Evolutionary conservation across 2,329 filamentous ascomycete species (phyloP).

Genomic region (Pseudocercospora cruenta): DNA sequence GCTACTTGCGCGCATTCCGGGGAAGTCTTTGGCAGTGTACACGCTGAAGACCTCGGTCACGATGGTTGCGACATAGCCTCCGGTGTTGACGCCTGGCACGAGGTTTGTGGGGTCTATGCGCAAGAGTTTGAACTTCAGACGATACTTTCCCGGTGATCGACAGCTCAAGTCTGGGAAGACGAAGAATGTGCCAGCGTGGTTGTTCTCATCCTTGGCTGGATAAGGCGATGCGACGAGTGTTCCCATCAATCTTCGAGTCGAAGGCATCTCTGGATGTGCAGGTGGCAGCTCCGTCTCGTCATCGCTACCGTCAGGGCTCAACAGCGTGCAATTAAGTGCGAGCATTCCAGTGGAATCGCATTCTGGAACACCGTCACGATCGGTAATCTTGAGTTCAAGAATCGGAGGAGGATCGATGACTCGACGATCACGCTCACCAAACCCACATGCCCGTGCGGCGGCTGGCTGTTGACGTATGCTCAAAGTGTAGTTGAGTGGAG

Average conservation of each 20-base stretch:
- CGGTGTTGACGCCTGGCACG: slow-evolving; percentile 53
- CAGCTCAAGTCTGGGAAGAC: slow-evolving; percentile 83
- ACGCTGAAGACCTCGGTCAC: slow-evolving; percentile 76
- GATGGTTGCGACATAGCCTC: slow-evolving; percentile 54
- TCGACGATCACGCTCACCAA: slow-evolving; percentile 78
- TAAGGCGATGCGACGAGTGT: slow-evolving; percentile 77
- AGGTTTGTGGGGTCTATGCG: slow-evolving; percentile 67
- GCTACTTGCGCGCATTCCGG: slow-evolving; percentile 79
- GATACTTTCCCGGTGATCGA: slow-evolving; percentile 74
- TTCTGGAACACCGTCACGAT: slow-evolving; percentile 58
- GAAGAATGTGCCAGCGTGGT: slow-evolving; percentile 78
- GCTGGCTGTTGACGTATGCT: slow-evolving; percentile 75
- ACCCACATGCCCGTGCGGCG: slow-evolving; percentile 78
- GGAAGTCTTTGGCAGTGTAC: slow-evolving; percentile 83
- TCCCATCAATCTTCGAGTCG: slow-evolving; percentile 78
- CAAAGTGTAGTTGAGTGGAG: slow-evolving; percentile 51
- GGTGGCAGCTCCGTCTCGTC: slow-evolving; percentile 65
- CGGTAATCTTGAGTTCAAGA: slow-evolving; percentile 70
- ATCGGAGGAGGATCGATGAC: slow-evolving; percentile 85
- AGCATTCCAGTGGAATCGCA: slow-evolving; percentile 65
- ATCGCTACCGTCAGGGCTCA: slow-evolving; percentile 67
- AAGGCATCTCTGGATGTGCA: slow-evolving; percentile 59
- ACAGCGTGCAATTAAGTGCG: slow-evolving; percentile 72
- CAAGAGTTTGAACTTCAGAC: slow-evolving; percentile 73
- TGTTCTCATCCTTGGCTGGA: slow-evolving; percentile 73